Evolutionary conservation across 768 basidiomycete genomes (phyloP), one percentile per base, ranked within the genome.

Genomic region (Boletus sp.): DNA sequence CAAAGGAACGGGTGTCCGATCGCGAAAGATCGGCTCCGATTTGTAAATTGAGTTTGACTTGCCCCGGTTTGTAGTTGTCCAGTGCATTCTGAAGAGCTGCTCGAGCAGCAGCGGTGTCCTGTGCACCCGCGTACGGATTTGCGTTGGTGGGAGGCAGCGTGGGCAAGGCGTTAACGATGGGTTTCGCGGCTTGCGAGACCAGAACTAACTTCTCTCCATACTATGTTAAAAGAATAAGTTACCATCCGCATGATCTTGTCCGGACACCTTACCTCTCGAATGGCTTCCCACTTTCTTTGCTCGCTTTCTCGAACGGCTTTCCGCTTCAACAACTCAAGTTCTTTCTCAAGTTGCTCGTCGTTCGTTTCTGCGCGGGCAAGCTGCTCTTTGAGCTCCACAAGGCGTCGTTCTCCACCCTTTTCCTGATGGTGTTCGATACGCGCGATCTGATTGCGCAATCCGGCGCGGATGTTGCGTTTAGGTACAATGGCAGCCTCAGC

Each of bases 141-240:
- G 69, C 59, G 2, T 71, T 46, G 0, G 81, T 77, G 14, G 92
- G 88, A 4, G 92, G 90, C n/a, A 89, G 60, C 12, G 80, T 65
- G 9, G 90, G 89, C 44, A 93, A 75, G 1, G 77, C 87, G 1
- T 72, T 75, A 47, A 90, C 70, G 49, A 92, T 79, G 17, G 84
- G 81, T 8, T 78, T 71, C 1, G 86, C 83, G 5, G 87, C 89
- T 71, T 93, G 87, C 5, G 89, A 80, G 8, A 93, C 68, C 6
- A 94, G 76, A 1, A 86, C 74, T 5, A 94, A 72, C 68, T 93
- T 94, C 70, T 94, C 92, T 46, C 83, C 89, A 56, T 87, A 94
- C 91, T 93, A 53, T 2, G 52, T 40, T 10, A 47, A 47, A 45
- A 39, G 29, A 7, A 29, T 60, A 8, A 66, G 52, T 24, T 3